Conservation (phyloP, 202 grass and related monocot genomes). For the Zizania palustris region DNA sequence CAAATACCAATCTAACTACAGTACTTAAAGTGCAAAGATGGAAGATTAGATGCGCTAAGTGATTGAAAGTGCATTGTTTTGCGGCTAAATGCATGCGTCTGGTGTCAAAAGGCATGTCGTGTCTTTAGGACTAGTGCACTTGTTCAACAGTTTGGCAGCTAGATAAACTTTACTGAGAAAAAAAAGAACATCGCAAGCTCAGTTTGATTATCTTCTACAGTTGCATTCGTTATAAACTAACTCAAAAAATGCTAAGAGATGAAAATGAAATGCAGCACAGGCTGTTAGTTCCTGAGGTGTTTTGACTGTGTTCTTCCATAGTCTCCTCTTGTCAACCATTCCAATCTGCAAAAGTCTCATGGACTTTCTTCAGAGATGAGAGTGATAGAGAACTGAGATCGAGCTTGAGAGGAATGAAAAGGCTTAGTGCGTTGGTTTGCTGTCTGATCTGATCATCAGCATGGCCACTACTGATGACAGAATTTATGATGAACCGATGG, state of each 20-base stretch:
- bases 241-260: too few relatives aligned
- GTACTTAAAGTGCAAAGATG: neutral
- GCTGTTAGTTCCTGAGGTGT: too few relatives aligned
- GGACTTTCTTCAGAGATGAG: neutral
- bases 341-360: neutral
- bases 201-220: neutral
- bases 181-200: neutral
- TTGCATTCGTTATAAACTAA: neutral
- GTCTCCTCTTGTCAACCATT: neutral
- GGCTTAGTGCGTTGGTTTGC: neutral
- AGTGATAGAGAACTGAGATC: neutral
- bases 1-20: neutral
- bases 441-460: neutral
- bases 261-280: too few relatives aligned
- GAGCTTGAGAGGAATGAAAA: neutral
- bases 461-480: neutral
- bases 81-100: neutral
- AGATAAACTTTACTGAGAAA: neutral
- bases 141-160: constrained; percentile 14
- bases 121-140: neutral
- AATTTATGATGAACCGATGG: neutral
- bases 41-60: constrained; percentile 5
- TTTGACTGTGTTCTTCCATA: neutral
- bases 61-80: constrained; percentile 23
- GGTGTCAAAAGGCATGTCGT: constrained; percentile 10